Base-by-base conservation (phyloP, 371 early-diverging fungal genomes). In the Haplosporangium sp. region DNA sequence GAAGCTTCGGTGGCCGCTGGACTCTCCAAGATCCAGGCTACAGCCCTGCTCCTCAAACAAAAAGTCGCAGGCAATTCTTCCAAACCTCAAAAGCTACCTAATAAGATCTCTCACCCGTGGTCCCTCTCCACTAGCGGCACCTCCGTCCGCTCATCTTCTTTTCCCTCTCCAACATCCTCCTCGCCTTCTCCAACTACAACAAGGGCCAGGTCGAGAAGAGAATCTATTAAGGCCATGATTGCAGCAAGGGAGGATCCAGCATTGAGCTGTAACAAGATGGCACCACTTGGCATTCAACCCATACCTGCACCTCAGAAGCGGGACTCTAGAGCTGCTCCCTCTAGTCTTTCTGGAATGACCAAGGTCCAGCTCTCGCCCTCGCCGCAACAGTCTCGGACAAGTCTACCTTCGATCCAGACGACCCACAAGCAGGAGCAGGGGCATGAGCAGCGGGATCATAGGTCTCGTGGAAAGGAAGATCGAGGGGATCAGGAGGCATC, bases 221-320 rank as follows among this genome's bases (percentile, higher is more conserved):
- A 16, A 36, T 13, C n/a, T 10, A 79, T 79, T 62, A 72, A 79
- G 55, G 68, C 67, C 21, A 79, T 79, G 79, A 79, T 79, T 51
- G 73, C 69, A 5, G 73, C 73, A 12, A 54, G 79, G n/a, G 79
- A 79, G 60, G 79, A 79, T 37, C 79, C 79, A 14, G 42, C 79
- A n/a, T 42, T 79, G 64, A 72, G 79, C 47, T 76, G 76, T 23
- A 66, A 59, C 45, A 70, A 70, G 52, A 69, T 66, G 66, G 66
- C 70, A 8, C 70, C 76, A 6, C 56, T 55, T 21, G 62, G 63
- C 1, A 60, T 52, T 20, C 77, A 71, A 48, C 77, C 71, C 18
- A 57, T 56, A 12, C 72, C 67, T 12, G 64, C 68, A 29, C 59
- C 72, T 40, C 69, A 69, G 51, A 62, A 62, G 42, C 58, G 63